Base-by-base conservation (phyloP, 495 filamentous ascomycete genomes). In the Lindgomyces ingoldianus region DNA sequence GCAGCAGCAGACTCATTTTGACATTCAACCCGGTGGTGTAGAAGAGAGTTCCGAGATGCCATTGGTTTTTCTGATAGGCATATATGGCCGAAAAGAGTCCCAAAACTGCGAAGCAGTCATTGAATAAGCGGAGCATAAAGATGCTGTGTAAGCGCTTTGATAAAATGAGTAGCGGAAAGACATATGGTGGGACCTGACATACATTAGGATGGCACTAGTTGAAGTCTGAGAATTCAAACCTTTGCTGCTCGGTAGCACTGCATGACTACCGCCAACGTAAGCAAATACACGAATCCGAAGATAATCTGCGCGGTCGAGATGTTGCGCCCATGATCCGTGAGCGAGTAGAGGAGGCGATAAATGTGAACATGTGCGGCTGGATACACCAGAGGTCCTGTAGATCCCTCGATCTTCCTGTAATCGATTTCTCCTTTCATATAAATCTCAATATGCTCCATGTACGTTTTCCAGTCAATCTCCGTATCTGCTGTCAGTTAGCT, bases 391-490 rank as follows among this genome's bases (percentile, higher is more conserved):
- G 93, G 93, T 4, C 94, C 94, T 0, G 94, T 98, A 12, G 47
- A 55, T 60, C 94, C 94, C 74, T 88, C 84, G 74, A 98, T 91
- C 11, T 83, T 77, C 33, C 85, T 83, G 73, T 98, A 98, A 74
- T 98, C 89, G 72, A 89, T 85, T 79, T 97, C 93, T 48, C 94
- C 94, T 6, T 82, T 78, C 26, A 91, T 72, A 69, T 89, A 94
- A 33, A 92, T 88, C 25, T 83, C 75, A 54, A 97, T 78, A 68
- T 98, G 94, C 68, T 96, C 82, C 93, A 98, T 98, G 75, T 98
- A 98, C 1, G 93, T 91, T 54, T 80, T 82, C 94, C 94, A 98
- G 76, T 98, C 94, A 71, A 98, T 98, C 74, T 98, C 94, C 45
- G 94, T 98, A 74, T 98, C 94, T 98, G 70, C 26, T 50, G 42